Conservation (phyloP, 164 flowering plant species). For the Chimonanthus salicifolius region DNA sequence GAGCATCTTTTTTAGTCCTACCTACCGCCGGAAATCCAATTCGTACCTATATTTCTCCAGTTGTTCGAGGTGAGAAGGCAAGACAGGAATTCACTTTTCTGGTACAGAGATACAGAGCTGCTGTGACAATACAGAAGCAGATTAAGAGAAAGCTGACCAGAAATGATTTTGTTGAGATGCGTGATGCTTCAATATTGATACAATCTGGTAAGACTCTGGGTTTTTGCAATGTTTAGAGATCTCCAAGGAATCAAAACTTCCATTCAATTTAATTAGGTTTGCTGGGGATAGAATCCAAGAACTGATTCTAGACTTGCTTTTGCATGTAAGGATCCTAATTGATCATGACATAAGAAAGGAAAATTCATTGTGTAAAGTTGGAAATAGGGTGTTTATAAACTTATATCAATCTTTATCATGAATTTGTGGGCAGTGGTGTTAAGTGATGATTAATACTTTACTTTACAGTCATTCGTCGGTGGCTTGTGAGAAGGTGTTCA, state of each 20-base stretch:
- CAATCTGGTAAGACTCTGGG: constrained; percentile 65
- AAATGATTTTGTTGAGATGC: constrained; percentile 30
- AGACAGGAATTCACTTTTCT: constrained; percentile 53
- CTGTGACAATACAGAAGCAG: constrained; percentile 57
- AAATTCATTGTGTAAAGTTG: no score
- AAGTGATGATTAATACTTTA: background rate
- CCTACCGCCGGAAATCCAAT: background rate
- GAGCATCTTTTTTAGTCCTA: background rate
- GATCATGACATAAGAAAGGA: no score
- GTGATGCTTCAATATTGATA: constrained; percentile 54
- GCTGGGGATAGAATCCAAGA: background rate
- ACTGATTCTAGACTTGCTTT: background rate
- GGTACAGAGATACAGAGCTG: constrained; percentile 65
- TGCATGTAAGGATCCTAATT: no score
- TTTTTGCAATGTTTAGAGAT: background rate
- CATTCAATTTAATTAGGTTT: background rate
- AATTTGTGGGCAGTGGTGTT: background rate
- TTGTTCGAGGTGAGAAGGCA: constrained; percentile 68
- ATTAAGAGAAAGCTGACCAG: constrained; percentile 42
- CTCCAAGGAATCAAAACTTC: background rate
- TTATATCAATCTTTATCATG: no score
- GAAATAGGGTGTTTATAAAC: no score
- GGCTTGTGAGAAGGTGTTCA: constrained; percentile 92
- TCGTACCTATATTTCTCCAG: constrained; percentile 33
- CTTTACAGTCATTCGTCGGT: constrained; percentile 82